Base-by-base conservation (phyloP, 768 basidiomycete genomes). In the Leccinum arenicola region DNA sequence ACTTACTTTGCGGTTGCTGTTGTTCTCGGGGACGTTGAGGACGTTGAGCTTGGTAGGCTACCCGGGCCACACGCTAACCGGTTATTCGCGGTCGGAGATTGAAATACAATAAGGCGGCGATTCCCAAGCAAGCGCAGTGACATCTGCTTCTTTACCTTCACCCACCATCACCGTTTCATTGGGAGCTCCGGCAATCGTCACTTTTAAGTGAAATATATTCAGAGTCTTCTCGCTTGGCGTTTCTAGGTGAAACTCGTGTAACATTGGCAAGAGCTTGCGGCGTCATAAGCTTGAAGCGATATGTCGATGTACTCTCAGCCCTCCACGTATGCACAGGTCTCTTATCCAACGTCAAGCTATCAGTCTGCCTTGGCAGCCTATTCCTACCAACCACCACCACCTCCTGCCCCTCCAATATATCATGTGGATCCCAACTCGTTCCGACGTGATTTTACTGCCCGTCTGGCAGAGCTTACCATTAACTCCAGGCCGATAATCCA, bases 401-500 rank as follows among this genome's bases (percentile, higher is more conserved):
- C 74, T 55, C 72, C 76, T 40, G 69, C 70, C 4, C 62, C 78
- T 52, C 73, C 78, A 49, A 76, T 79, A 63, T 80, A 80, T 67
- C 74, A 75, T 70, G 73, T 83, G 70, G 88, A 91, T 72, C 84
- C 89, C 31, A 80, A 79, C 73, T 77, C 82, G 40, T 93, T 93
- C 72, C 85, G 93, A 64, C 84, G 86, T 76, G 91, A 93, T 76
- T 93, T 88, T 75, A 69, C 82, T 56, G 72, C 77, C 45, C 86
- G 90, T 61, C 85, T 97, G 56, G 77, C 84, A 67, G 85, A 88
- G 63, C 87, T 99, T 62, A 92, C 87, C 54, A 87, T 95, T 80
- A 99, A 98, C 76, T 96, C 95, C 65, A 88, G 95, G 68, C 89
- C 93, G 10, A 86, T 97, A 61, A 99, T 99, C 64, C 93, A 97